A percentile compares a stretch with the other conserved stretches of the same genome.
Conservation (phyloP, 495 filamentous ascomycete genomes). For the Lasiosphaeris hirsuta region DNA sequence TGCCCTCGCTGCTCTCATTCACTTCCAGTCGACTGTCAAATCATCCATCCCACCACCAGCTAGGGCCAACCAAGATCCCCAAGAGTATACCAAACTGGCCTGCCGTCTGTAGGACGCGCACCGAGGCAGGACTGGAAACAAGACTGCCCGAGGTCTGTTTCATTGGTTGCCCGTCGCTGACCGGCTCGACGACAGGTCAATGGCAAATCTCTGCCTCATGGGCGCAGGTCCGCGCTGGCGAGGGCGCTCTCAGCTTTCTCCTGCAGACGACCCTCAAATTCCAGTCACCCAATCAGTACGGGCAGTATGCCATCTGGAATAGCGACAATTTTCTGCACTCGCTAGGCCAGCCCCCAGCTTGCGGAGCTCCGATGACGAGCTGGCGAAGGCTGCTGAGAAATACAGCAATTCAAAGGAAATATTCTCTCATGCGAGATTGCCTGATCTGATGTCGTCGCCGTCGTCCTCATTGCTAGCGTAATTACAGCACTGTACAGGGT, state of each 20-base stretch:
- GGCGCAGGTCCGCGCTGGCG: conserved; percentile 10
- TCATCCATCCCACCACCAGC: conserved; percentile 15
- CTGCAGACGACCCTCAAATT: conserved; percentile 17
- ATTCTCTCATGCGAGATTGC: neutral
- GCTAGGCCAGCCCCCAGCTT: neutral
- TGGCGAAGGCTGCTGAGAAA: conserved; percentile 1
- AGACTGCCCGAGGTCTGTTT: conserved; percentile 13
- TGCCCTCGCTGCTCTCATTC: conserved; percentile 1
- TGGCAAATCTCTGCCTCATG: conserved; percentile 12
- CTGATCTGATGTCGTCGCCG: neutral
- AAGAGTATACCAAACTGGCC: conserved; percentile 6
- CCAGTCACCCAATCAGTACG: conserved; percentile 13
- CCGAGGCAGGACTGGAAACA: conserved; percentile 17
- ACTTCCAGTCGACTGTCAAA: conserved; percentile 3
- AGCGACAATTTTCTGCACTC: conserved; percentile 3
- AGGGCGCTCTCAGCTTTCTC: conserved; percentile 3
- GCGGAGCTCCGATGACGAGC: conserved; percentile 10
- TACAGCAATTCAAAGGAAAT: neutral
- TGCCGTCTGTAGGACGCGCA: conserved; percentile 14
- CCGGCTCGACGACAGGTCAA: conserved; percentile 10
- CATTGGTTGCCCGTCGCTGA: conserved; percentile 21
- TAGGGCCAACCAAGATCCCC: neutral
- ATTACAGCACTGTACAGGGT: too few relatives aligned
- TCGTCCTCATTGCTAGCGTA: neutral
- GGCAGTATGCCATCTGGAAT: conserved; percentile 9